Evolutionary conservation across 2,329 filamentous ascomycete species (phyloP), one percentile per base, ranked within the genome.

Genomic region (Apiospora hydei): DNA sequence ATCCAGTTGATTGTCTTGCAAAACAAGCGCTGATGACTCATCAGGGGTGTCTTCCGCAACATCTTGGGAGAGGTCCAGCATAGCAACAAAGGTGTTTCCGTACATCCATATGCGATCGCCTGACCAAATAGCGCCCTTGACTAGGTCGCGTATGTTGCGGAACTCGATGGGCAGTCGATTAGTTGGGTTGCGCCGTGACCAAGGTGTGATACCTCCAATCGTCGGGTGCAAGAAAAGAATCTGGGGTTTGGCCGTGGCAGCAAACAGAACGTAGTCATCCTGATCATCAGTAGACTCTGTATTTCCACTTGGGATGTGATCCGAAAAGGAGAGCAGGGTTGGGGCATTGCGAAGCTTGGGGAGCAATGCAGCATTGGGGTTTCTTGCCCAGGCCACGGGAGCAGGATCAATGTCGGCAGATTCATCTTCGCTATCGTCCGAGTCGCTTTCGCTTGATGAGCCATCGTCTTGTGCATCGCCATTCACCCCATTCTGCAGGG

Each of bases 41-140:
- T 81, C 82, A 4, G 81, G 66, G 7, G 47, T n/a, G 34, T 72
- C 77, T 13, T 82, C 80, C 0, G 83, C 80, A 68, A 96, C 87
- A 80, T 98, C 92, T 77, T 89, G 88, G 26, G 89, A 89, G 43
- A 97, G 84, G 80, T 98, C 95, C 73, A 99, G 90, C 95, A 98
- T 98, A 84, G 94, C 95, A 34, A 99, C 82, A 88, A 95, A 98
- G 0, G 89, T 91, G 53, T 90, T 89, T 8, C 96, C 95, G 78
- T 97, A 98, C 26, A 98, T 84, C 94, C 96, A 98, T 10, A 96
- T 83, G 18, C 96, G 89, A 41, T 86, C 85, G 0, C 92, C 86
- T 79, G 97, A 93, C 95, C 96, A 98, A 51, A 98, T 82, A 38
- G 91, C 91, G 4, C 95, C 95, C 85, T 96, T 96, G 70, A 93